Percentiles rank a stretch among this genome's conserved stretches.
Conservation (phyloP, 179 eudicot species). For the Amaranthus tricolor region DNA sequence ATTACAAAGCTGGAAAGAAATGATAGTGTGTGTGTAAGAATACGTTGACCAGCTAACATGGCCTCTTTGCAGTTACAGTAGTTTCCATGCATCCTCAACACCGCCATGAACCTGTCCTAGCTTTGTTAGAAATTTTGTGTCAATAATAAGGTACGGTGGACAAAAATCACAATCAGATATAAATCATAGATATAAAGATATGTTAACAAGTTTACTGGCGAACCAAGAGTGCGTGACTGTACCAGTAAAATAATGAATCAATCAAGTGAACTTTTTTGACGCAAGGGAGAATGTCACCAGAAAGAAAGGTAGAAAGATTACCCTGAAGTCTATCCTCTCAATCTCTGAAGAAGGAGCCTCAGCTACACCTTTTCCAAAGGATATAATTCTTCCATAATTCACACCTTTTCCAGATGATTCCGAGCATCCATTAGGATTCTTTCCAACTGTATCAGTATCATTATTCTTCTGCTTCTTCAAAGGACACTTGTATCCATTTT, state of each 20-base stretch:
- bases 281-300: not conserved
- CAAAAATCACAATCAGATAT: too few relatives aligned
- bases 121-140: not conserved
- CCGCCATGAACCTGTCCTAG: not conserved
- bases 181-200: too few relatives aligned
- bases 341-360: slow-evolving; percentile 58
- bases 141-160: not conserved
- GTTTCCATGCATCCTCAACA: not conserved
- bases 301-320: slow-evolving; percentile 25
- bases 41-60: not conserved
- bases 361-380: slow-evolving; percentile 86
- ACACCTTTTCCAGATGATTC: slow-evolving; percentile 29
- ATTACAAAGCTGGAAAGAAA: not conserved
- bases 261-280: not conserved
- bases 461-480: slow-evolving; percentile 47
- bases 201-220: too few relatives aligned
- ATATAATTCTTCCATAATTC: slow-evolving; percentile 79
- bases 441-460: slow-evolving; percentile 31
- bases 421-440: slow-evolving; percentile 32
- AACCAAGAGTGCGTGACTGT: too few relatives aligned
- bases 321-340: slow-evolving; percentile 74
- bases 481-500: slow-evolving; percentile 62
- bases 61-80: not conserved
- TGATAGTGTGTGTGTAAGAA: not conserved
- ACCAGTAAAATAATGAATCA: not conserved